phyloP scores from a whole-genome alignment of 495 filamentous ascomycete species.

The Gamarada debralockiae region DNA sequence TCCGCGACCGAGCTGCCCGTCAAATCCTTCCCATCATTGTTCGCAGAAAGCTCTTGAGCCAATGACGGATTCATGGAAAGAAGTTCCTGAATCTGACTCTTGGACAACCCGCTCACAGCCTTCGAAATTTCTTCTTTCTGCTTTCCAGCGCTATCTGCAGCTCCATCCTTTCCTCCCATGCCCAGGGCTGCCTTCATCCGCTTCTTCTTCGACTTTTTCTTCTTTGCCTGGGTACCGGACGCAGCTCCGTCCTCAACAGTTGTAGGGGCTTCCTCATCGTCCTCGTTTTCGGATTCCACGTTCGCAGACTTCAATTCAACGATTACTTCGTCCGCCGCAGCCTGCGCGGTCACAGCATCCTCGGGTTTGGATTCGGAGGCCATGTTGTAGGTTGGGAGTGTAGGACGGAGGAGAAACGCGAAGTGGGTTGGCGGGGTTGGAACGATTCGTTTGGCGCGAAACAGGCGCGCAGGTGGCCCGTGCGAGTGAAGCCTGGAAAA shows the following conservation, averaged over 20 bases:
- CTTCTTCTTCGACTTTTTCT: constrained; percentile 52
- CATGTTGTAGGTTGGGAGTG: no score
- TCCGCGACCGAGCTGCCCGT: no score
- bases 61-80: constrained; percentile 59
- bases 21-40: not conserved
- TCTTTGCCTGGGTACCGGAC: constrained; percentile 30
- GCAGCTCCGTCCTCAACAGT: constrained; percentile 17
- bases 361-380: constrained; percentile 42
- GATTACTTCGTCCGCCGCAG: constrained; percentile 24
- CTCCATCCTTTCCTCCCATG: constrained; percentile 13
- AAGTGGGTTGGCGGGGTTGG: not conserved
- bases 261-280: constrained; percentile 28
- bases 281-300: constrained; percentile 37
- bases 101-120: constrained; percentile 39
- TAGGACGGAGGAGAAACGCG: no score
- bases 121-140: constrained; percentile 36
- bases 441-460: no score
- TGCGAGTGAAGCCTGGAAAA: no score
- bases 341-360: constrained; percentile 26
- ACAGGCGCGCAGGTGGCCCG: no score
- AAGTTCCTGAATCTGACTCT: constrained; percentile 48
- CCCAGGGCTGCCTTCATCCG: constrained; percentile 37
- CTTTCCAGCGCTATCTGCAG: constrained; percentile 11
- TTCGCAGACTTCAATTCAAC: constrained; percentile 19
- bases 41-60: constrained; percentile 43